Evolutionary conservation across 1,284 basidiomycete species (phyloP), one percentile per base, ranked within the genome.

Genomic region (Cerrena zonata): DNA sequence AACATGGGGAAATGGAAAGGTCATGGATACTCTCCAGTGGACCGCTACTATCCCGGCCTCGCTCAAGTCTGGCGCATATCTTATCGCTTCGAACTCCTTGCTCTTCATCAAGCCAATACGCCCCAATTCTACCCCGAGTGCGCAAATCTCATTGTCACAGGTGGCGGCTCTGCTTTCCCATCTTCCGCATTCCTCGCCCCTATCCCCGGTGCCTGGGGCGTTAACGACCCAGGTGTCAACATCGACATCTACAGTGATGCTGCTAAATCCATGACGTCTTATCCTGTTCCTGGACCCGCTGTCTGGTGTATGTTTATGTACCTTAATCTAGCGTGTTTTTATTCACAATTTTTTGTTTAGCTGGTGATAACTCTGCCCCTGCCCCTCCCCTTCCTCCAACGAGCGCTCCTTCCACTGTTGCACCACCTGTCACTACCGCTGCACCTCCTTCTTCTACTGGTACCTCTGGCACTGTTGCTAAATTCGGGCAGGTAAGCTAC

Each of bases 71-170:
- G 77, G 77, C 36, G 67, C 69, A 55, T 79, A 79, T 61, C 64
- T 80, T 51, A 75, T 80, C 75, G 78, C 41, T 76, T 76, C 58
- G 78, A 80, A 61, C 77, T 76, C 19, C 78, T 79, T 53, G 77
- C 77, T 25, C 66, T 78, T 23, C 77, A 79, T 62, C 43, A 43
- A 37, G 24, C 38, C 42, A 37, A 22, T 26, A 45, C 43, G 72
- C 47, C 47, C 70, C 77, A 77, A 74, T 67, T 78, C 61, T 80
- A 80, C 61, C 75, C 77, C 19, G 77, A 79, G 64, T 51, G 77
- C 54, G 77, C 77, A 34, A 77, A 79, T 60, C 66, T 79, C 43
- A 51, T 61, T 38, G 74, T 79, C 59, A 74, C 73, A 27, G 73
- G 72, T 45, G 70, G 75, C 40, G 77, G 77, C 11, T 67, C 56